These are phyloP conservation scores for Uronychia binucleata DNA, from an alignment of 73 alveolate genomes.

Conservation along the genomic window DNA sequence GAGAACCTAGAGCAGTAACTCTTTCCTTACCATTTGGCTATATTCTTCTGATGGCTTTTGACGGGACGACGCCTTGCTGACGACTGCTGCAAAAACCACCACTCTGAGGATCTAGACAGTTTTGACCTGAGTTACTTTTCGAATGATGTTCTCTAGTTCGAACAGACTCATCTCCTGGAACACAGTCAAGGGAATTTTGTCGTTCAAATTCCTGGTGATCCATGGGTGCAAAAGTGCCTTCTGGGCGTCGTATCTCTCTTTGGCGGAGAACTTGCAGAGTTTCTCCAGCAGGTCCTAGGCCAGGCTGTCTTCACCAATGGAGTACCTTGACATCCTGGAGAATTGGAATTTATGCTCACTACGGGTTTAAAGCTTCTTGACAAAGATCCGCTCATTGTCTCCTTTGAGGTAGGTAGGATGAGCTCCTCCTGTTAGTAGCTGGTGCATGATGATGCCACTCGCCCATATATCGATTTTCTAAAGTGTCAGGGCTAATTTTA, in stretches of 20 bases:
- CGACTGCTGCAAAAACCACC: background rate
- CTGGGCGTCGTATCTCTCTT: background rate
- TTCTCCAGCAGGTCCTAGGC: background rate
- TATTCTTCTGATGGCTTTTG: background rate
- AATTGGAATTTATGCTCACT: background rate
- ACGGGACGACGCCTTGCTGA: background rate
- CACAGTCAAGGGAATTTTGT: background rate
- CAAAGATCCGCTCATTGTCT: background rate
- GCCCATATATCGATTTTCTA: constrained; percentile 78
- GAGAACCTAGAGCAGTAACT: background rate
- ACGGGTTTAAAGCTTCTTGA: background rate
- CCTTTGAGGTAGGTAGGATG: constrained; percentile 54
- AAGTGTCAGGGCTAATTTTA: constrained; percentile 56
- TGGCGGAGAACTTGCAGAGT: background rate
- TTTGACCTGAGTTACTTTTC: background rate
- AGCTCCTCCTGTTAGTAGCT: constrained; percentile 72
- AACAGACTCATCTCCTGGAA: background rate
- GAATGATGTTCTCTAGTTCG: background rate
- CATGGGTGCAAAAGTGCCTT: background rate
- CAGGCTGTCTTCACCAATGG: background rate
- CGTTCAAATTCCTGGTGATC: background rate
- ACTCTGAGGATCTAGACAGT: background rate
- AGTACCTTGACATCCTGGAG: background rate
- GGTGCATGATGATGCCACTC: constrained; percentile 72
- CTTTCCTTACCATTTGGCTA: background rate